Conservation (phyloP, 352 stramenopile genomes). For the Elongisporangium anandrum region DNA sequence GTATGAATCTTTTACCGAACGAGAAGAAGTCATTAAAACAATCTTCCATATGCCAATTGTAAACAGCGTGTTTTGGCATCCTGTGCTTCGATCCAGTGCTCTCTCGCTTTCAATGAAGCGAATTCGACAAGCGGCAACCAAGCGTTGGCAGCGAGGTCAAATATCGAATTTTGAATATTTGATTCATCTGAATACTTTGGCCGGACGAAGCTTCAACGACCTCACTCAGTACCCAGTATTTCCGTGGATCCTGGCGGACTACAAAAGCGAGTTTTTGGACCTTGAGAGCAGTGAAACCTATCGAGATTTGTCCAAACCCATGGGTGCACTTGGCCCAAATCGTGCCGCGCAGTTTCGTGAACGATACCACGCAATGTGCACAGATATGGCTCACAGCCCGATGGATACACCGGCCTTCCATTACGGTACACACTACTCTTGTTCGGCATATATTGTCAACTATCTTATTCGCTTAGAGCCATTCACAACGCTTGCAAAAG, state of each 20-base stretch:
- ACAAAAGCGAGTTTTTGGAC: slow-evolving; percentile 83
- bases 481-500: slow-evolving; percentile 63
- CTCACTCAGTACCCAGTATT: slow-evolving; percentile 98
- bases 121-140: slow-evolving; percentile 65
- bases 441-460: slow-evolving; percentile 95
- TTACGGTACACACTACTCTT: slow-evolving; percentile 97
- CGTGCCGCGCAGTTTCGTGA: slow-evolving; percentile 84
- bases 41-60: slow-evolving; percentile 79
- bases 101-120: slow-evolving; percentile 59
- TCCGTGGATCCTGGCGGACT: slow-evolving; percentile 94
- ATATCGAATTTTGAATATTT: slow-evolving; percentile 96
- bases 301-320: slow-evolving; percentile 92
- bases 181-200: slow-evolving; percentile 94
- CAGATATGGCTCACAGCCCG: slow-evolving; percentile 29
- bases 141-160: slow-evolving; percentile 57
- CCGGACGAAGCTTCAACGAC: slow-evolving; percentile 95
- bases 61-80: slow-evolving; percentile 81
- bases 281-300: slow-evolving; percentile 76
- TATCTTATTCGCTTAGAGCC: slow-evolving; percentile 94
- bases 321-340: slow-evolving; percentile 88
- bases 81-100: slow-evolving; percentile 54
- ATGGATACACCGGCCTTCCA: slow-evolving; percentile 91
- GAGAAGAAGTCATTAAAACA: slow-evolving; percentile 65
- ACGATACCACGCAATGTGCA: slow-evolving; percentile 66
- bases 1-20: slow-evolving; percentile 42